A percentile compares a stretch with the other conserved stretches of the same genome.
Evolutionary conservation across 1,284 basidiomycete species (phyloP).

Genomic region (Agaricales sp.): DNA sequence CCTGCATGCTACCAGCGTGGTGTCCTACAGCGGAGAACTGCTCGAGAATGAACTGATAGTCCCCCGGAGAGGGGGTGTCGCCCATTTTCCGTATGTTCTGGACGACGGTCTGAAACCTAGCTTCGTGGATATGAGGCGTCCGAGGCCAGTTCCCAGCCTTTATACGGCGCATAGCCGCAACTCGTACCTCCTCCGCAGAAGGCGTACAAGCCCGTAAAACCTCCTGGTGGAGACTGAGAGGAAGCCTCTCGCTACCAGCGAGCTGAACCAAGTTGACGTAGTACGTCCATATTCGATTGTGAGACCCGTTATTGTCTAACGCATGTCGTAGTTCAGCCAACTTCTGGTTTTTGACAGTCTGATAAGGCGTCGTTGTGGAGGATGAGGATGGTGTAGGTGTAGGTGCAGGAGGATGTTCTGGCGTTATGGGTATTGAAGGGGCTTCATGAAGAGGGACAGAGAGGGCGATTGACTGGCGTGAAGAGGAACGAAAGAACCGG

Average conservation of each 20-base stretch:
- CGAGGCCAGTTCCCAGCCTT: conserved; percentile 22
- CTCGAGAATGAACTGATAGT: conserved; percentile 63
- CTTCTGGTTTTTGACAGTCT: not conserved
- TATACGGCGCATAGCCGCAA: conserved; percentile 27
- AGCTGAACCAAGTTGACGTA: conserved; percentile 46
- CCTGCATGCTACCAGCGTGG: conserved; percentile 40
- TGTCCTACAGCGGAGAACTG: conserved; percentile 69
- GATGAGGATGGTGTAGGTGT: not conserved
- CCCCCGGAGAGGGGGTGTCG: conserved; percentile 39
- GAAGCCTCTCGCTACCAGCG: conserved; percentile 36
- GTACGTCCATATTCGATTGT: conserved; percentile 40
- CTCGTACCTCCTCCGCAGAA: conserved; percentile 32
- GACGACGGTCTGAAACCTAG: conserved; percentile 52
- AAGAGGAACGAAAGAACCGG: not conserved
- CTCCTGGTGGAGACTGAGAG: conserved; percentile 52
- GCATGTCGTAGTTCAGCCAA: not conserved
- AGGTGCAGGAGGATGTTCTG: not conserved
- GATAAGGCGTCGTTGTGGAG: not conserved
- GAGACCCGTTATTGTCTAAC: not conserved
- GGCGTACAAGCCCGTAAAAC: conserved; percentile 58
- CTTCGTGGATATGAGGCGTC: conserved; percentile 42
- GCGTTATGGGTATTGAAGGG: not conserved
- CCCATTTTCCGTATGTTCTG: conserved; percentile 53
- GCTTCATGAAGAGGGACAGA: not conserved
- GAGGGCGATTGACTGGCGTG: too few relatives aligned